Conservation (phyloP, 805 yeast species). For the Candida dajiaensis region DNA sequence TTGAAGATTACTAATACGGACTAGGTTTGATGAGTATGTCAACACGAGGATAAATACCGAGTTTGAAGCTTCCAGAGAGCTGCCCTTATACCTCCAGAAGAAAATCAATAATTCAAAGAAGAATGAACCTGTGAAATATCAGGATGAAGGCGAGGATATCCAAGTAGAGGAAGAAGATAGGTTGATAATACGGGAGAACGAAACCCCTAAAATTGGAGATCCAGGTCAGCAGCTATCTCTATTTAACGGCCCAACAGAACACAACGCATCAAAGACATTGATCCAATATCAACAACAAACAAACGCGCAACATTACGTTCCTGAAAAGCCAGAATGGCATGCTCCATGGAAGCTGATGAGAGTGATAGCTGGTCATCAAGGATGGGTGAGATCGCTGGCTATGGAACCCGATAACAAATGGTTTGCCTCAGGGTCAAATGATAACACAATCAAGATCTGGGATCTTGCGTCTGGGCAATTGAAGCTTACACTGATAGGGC, state of each 20-base stretch:
- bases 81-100: conserved; percentile 26
- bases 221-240: background rate
- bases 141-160: conserved; percentile 1
- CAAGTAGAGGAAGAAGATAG: background rate
- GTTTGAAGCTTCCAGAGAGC: conserved; percentile 17
- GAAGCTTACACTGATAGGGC: conserved; percentile 80
- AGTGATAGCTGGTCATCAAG: conserved; percentile 83
- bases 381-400: conserved; percentile 83
- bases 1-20: background rate
- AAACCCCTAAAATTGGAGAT: background rate
- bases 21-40: conserved; percentile 24
- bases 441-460: conserved; percentile 88
- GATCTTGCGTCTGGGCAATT: conserved; percentile 68
- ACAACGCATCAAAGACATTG: conserved; percentile 9
- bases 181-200: background rate
- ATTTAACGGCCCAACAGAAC: conserved; percentile 4
- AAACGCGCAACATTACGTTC: conserved; percentile 9
- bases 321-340: conserved; percentile 36
- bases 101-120: conserved; percentile 17
- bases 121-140: conserved; percentile 4
- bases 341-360: conserved; percentile 67
- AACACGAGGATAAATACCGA: conserved; percentile 26
- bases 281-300: conserved; percentile 8
- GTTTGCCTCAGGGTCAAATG: conserved; percentile 91
- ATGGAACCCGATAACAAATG: conserved; percentile 85